Evolutionary conservation across 202 grass and related monocot species (phyloP), one percentile per base, ranked within the genome.

Genomic region (Musa balbisiana): DNA sequence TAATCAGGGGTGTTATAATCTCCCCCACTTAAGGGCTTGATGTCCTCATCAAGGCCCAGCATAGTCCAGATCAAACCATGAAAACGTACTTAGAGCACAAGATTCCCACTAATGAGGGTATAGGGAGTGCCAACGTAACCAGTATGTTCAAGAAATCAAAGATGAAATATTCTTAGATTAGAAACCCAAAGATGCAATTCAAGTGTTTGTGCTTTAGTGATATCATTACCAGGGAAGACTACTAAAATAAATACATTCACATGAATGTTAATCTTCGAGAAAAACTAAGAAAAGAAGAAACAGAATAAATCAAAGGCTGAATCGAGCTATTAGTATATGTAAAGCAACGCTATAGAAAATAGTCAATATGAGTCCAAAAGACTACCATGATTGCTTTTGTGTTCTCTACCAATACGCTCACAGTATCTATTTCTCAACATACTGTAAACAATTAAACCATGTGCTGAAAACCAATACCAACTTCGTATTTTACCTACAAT

Each of bases 331-430:
- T 33, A 14, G 27, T 67, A 21, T 21, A 22, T 54, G 10, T 11
- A 62, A 62, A 10, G 8, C 15, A 21, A 62, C 3, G 49, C 12
- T 62, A 12, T 6, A 75, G 73, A 75, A 14, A 55, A 12, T 22
- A 55, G 0, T 50, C 21, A 54, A 70, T 8, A 51, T 52, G 6
- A 64, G 24, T 75, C 69, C 49, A n/a, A 85, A 76, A 51, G 77
- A 15, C 82, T 91, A 93, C 94, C 91, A 81, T 98, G 94, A 84
- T 98, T 98, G 88, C 94, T 88, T 87, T 97, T 97, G 80, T 97
- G 94, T 80, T 97, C 94, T 74, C 94, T 87, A 86, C 86, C 94
- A 93, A 97, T 97, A 80, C 88, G 51, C 55, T 97, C 90, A 65
- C 94, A 97, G 69, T 97, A 97, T 84, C 90, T 97, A 81, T 88